Percentiles rank a stretch among this genome's conserved stretches.
These are phyloP conservation scores for Camellia sinensis DNA, from an alignment of 148 eudicot genomes.

Conservation along the genomic window DNA sequence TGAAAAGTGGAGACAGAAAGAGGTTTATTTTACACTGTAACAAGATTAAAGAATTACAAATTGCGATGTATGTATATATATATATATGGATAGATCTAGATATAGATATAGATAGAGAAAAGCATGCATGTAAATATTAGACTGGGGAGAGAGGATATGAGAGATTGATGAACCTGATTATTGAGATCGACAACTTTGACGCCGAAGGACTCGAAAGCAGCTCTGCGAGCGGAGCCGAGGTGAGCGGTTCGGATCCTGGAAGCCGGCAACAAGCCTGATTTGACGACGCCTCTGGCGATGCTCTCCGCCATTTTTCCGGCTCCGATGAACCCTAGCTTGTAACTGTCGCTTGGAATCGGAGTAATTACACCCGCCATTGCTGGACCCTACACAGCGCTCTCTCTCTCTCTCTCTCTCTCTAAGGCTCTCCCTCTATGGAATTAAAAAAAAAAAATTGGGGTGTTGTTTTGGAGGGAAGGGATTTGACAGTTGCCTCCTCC, in stretches of 20 bases:
- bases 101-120: too few relatives aligned
- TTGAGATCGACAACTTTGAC: conserved; percentile 65
- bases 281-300: conserved; percentile 81
- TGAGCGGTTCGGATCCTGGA: conserved; percentile 79
- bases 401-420: background rate
- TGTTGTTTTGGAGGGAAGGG: conserved; percentile 3
- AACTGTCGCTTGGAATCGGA: conserved; percentile 60
- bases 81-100: background rate
- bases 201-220: conserved; percentile 81
- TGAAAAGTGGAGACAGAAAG: background rate
- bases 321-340: conserved; percentile 87
- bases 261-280: conserved; percentile 72
- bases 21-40: background rate
- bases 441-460: background rate
- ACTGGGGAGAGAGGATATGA: background rate
- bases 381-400: background rate
- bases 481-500: too few relatives aligned
- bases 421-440: background rate
- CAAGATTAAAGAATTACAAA: background rate
- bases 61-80: background rate
- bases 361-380: conserved; percentile 27
- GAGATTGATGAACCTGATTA: conserved; percentile 40
- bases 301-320: conserved; percentile 99
- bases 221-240: conserved; percentile 49
- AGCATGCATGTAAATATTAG: too few relatives aligned